Evolutionary conservation across 176 grass and related monocot genomes (phyloP), one percentile per base, ranked within the genome.

Genomic region (Pontederia paniculata): DNA sequence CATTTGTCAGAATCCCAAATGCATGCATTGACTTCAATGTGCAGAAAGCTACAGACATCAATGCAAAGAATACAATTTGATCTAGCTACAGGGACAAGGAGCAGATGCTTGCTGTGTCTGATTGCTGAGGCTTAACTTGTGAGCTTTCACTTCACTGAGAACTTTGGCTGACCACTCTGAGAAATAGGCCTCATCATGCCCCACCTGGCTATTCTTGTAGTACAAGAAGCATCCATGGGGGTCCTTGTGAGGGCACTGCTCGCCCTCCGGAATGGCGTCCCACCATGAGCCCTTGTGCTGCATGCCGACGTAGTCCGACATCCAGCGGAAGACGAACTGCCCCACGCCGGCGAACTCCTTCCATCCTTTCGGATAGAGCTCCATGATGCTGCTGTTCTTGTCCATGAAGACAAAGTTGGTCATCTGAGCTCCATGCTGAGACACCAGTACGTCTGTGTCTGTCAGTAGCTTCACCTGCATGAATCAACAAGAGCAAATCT

Each of bases 351-450:
- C 63, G 12, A 66, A 23, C 8, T 52, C 48, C 25, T 31, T 31
- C 63, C 63, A 66, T 18, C 63, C 63, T 20, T 50, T 66, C 9
- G 63, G 63, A 46, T 28, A 66, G 47, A 52, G 51, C 63, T 66
- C 63, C 63, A 66, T 66, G 3, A 52, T 10, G 63, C 63, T 66
- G 63, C 63, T 52, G 48, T 52, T 66, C 63, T 51, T 66, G 22
- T 66, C 63, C 63, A 66, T 66, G 63, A 66, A 66, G 22, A 66
- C 50, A 46, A 66, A 41, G 48, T 66, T 52, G 9, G 48, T 52
- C 47, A 52, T 21, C 23, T 66, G 63, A 11, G 47, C 63, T 20
- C 63, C 63, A 37, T 66, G 63, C 16, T 45, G 23, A 2, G 63
- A 42, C 15, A 15, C 48, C 9, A 52, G 47, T 8, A 66, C 3